Evolutionary conservation across 495 filamentous ascomycete species (phyloP), one percentile per base, ranked within the genome.

Genomic region (Podospora pseudocomata): DNA sequence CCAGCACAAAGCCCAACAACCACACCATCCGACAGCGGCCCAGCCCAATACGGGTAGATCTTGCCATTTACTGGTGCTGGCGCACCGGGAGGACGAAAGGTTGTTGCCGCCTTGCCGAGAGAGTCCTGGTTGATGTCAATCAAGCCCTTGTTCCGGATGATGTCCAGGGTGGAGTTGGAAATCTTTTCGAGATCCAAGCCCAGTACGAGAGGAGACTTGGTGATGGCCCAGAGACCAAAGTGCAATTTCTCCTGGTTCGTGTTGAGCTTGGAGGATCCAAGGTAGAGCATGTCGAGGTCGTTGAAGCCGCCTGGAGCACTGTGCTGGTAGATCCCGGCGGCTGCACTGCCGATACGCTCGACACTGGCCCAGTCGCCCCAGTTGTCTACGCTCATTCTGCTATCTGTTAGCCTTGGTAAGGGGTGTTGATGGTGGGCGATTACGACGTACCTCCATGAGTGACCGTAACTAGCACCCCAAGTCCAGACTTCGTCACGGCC

Each of bases 51-150:
- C 3, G 72, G 72, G 30, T 80, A 74, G 1, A 78, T 83, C 54
- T 79, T 74, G 0, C 89, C 89, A 0, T 80, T 81, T 81, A 86
- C 90, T 71, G 85, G 90, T 70, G 88, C 87, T 0, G 88, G 86
- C 3, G 87, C 88, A 61, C 85, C 81, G 0, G 74, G 80, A 0
- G 83, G 76, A 59, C 88, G 84, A 68, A 87, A 92, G 0, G 86
- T 90, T 79, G 84, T 88, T 68, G 90, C 85, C 0, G 81, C 73
- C 32, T 78, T 75, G 18, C 82, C 86, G 0, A 86, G 72, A 3
- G 76, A 54, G 67, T 87, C 86, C 71, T 88, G 85, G 67, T 85
- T 86, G 70, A 84, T 82, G 0, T 74, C 78, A 63, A 88, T 79
- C 28, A 85, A 78, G 55, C 83, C 85, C 67, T 80, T 73, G 67